Evolutionary conservation across 2,329 filamentous ascomycete species (phyloP).

Genomic region (Lachnellula willkommii): DNA sequence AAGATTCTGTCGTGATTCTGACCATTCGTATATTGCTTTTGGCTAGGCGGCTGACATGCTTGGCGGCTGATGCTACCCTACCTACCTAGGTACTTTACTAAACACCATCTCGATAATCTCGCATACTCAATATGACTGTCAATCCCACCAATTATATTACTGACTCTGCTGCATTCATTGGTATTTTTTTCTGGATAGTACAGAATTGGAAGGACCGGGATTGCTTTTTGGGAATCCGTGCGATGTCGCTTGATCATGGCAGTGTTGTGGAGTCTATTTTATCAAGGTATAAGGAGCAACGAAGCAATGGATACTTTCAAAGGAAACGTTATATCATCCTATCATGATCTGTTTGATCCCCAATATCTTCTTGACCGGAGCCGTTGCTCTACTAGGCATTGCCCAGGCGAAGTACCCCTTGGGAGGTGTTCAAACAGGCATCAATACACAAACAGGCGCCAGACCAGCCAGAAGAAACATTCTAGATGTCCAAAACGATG

Average conservation of each 20-base stretch:
- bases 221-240: not conserved
- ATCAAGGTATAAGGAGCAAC: not conserved
- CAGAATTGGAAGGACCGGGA: not conserved
- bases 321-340: not conserved
- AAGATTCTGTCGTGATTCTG: not conserved
- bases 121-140: not conserved
- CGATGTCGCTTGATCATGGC: not conserved
- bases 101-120: not conserved
- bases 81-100: not conserved
- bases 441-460: constrained; percentile 10
- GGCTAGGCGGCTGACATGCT: not conserved
- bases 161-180: not conserved
- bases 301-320: not conserved
- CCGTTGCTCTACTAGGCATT: not conserved
- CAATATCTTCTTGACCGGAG: not conserved
- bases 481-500: constrained; percentile 20
- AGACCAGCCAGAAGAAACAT: constrained; percentile 23
- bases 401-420: constrained; percentile 3
- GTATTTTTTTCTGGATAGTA: not conserved
- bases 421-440: constrained; percentile 19
- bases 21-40: not conserved
- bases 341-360: not conserved
- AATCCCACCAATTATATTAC: not conserved
- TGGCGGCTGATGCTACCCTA: not conserved
- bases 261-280: not conserved